Base-by-base conservation (phyloP, 495 filamentous ascomycete genomes). In the Aspergillus carlsbadensis region DNA sequence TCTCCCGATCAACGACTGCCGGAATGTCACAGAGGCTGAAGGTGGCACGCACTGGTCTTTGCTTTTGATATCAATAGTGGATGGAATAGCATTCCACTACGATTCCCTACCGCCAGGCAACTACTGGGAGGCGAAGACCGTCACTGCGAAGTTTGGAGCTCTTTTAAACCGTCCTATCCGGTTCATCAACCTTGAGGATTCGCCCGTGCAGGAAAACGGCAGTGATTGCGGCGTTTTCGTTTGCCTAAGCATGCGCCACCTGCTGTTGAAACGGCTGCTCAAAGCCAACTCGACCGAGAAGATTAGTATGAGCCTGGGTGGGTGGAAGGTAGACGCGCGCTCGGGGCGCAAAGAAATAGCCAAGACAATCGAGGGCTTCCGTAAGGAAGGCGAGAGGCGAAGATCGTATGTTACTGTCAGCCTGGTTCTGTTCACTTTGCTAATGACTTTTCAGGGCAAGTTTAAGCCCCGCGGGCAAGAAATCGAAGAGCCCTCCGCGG, bases 161-260 rank as follows among this genome's bases (percentile, higher is more conserved):
- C 71, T 98, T 14, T 77, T 99, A 1, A 82, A 84, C 33, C 73
- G 79, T 37, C 69, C 70, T 1, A 73, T 98, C 10, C 71, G 80
- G 6, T 96, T 93, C 64, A 74, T 86, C 55, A 81, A 92, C 71
- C 74, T 99, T 24, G 75, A 85, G 5, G 94, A 98, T 65, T 85
- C 84, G 8, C 95, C 94, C 2, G 87, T 96, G 60, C 95, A 99
- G 70, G 89, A 91, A 59, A 97, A 98, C 62, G 83, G 87, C 50
- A 90, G 81, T 58, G 95, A 98, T 73, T 99, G 95, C 66, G 95
- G 95, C 13, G 91, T 99, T 0, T 97, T 91, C 69, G 95, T 99
- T 2, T 98, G 95, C 69, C 81, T 96, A 60, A 80, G 88, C 52
- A 99, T 98, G 92, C 81, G 89, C 36, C 84, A 96, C 69, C 72